A percentile compares a stretch with the other conserved stretches of the same genome.
Evolutionary conservation across 2,329 filamentous ascomycete species (phyloP).

Genomic region (Penicillium sp.): DNA sequence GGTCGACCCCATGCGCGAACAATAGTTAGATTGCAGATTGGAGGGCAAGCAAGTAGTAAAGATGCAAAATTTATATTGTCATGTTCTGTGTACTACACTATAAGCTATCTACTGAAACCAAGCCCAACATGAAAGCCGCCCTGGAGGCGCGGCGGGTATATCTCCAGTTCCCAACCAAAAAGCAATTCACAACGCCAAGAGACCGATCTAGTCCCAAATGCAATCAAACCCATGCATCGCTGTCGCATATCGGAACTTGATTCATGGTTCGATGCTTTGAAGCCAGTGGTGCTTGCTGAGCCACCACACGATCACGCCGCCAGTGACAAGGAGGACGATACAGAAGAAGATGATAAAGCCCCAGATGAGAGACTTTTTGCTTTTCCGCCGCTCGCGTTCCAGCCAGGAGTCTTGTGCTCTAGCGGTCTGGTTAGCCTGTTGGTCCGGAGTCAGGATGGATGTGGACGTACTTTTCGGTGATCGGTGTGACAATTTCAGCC

Average conservation of each 20-base stretch:
- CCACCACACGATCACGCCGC: conserved; percentile 48
- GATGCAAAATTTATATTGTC: conserved; percentile 1
- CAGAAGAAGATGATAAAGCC: conserved; percentile 34
- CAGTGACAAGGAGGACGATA: conserved; percentile 42
- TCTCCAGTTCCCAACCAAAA: conserved; percentile 10
- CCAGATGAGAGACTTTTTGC: conserved; percentile 49
- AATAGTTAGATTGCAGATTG: neutral
- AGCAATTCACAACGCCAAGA: neutral
- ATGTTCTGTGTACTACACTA: conserved; percentile 2
- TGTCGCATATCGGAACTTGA: neutral
- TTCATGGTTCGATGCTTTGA: conserved; percentile 14
- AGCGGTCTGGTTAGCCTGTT: conserved; percentile 8
- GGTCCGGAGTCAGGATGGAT: too few relatives aligned
- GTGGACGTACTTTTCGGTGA: conserved; percentile 3
- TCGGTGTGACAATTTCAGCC: neutral
- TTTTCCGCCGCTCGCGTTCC: conserved; percentile 50
- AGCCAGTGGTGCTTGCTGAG: conserved; percentile 38
- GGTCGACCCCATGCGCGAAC: neutral
- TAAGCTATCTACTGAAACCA: conserved; percentile 8
- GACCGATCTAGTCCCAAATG: neutral
- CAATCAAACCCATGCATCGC: neutral
- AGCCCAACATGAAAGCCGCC: conserved; percentile 9
- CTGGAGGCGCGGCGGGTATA: conserved; percentile 25
- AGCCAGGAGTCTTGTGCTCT: conserved; percentile 55
- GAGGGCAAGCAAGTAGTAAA: neutral